phyloP scores from a whole-genome alignment of 495 filamentous ascomycete species.

The Penicillium lividum region DNA sequence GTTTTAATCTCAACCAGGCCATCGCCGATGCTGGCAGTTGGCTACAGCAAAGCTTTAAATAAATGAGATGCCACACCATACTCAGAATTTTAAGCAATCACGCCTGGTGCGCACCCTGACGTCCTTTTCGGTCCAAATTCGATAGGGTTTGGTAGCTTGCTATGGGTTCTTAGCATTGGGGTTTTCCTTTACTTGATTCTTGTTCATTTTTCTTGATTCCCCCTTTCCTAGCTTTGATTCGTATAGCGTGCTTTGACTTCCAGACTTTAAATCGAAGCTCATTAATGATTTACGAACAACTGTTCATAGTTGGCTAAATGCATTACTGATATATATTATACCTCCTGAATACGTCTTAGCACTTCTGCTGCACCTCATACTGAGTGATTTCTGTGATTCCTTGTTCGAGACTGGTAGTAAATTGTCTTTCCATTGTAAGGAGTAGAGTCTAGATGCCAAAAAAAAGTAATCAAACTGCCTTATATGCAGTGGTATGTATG shows the following conservation, averaged over 20 bases:
- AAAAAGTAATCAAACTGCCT: too few species aligned
- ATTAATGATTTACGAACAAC: neutral
- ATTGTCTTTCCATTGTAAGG: too few species aligned
- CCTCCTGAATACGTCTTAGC: neutral
- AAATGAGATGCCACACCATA: slow-evolving; percentile 25
- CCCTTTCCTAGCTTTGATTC: neutral
- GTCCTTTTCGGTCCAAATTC: neutral
- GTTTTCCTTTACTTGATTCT: neutral
- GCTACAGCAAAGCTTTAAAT: slow-evolving; percentile 47
- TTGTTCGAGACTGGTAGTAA: too few species aligned
- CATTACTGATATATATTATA: neutral
- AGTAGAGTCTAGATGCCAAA: too few species aligned
- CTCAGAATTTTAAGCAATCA: slow-evolving; percentile 12
- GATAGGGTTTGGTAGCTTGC: neutral
- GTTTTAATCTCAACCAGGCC: slow-evolving; percentile 44
- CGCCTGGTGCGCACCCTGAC: slow-evolving; percentile 6
- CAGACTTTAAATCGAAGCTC: neutral
- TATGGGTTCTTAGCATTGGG: neutral
- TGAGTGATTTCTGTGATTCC: too few species aligned
- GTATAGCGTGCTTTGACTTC: slow-evolving; percentile 5
- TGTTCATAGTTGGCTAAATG: neutral
- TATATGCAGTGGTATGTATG: too few species aligned
- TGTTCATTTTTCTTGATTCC: neutral
- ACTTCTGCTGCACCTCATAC: too few species aligned
- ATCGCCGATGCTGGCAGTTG: slow-evolving; percentile 49